Percentiles rank a stretch among this genome's conserved stretches.
phyloP scores from a whole-genome alignment of 169 alveolate species.

The Babesia ovata region DNA sequence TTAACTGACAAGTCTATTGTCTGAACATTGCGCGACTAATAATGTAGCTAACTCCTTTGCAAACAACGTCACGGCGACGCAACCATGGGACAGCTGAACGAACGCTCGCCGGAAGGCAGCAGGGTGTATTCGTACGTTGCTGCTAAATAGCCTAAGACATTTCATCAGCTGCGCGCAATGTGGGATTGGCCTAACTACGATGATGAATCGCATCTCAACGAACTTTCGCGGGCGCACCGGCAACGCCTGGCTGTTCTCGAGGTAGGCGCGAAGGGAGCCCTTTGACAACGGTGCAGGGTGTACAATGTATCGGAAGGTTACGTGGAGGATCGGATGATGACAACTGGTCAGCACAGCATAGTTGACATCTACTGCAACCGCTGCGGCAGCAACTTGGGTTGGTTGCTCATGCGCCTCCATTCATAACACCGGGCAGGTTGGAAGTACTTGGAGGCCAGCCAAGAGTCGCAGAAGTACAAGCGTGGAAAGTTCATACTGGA shows the following conservation, averaged over 20 bases:
- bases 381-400: constrained; percentile 85
- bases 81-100: constrained; percentile 50
- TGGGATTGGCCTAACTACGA: constrained; percentile 70
- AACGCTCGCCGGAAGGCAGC: constrained; percentile 50
- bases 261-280: constrained; percentile 17
- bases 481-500: constrained; percentile 83
- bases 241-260: constrained; percentile 84
- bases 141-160: background rate
- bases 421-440: constrained; percentile 66
- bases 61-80: background rate
- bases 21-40: background rate
- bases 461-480: constrained; percentile 82
- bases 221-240: constrained; percentile 87
- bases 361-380: constrained; percentile 87
- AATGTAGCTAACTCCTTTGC: background rate
- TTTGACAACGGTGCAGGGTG: constrained; percentile 67
- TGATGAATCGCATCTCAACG: constrained; percentile 72
- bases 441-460: constrained; percentile 81
- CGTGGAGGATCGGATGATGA: constrained; percentile 87
- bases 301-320: constrained; percentile 86
- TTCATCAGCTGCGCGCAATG: constrained; percentile 72
- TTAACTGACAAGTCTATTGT: background rate
- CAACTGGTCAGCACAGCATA: constrained; percentile 89
- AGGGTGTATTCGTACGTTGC: constrained; percentile 44
- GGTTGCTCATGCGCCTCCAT: background rate